Evolutionary conservation across 495 filamentous ascomycete species (phyloP), one percentile per base, ranked within the genome.

Genomic region (Hypoxylon crocopeplum): DNA sequence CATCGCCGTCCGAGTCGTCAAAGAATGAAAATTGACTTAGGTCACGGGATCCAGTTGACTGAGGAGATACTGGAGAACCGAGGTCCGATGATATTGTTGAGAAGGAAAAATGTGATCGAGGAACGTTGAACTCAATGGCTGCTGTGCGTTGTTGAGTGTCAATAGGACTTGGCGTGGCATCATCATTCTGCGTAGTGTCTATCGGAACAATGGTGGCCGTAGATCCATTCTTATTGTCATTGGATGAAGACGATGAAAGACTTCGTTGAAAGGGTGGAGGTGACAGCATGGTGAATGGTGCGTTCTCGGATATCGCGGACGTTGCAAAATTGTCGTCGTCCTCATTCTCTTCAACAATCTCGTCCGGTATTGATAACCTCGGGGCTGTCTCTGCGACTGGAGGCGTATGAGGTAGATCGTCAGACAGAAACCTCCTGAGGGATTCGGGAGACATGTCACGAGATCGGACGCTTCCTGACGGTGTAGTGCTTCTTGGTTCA

Each of bases 261-360:
- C 69, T 66, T 3, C 75, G 72, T 41, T 69, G 74, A 7, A 72
- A 69, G 2, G 80, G 80, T 15, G 80, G 79, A 10, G 80, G 79
- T 5, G 79, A 82, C 13, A 82, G 68, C 22, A 69, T 70, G 4
- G 77, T 79, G 56, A 74, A 75, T 5, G 68, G 62, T 21, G 75
- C 61, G 25, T 48, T 70, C 44, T 78, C 79, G 13, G 75, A 76
- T 21, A 70, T 66, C n/a, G 75, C 73, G 1, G 76, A 73, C 7
- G 75, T 80, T 17, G 79, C 81, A 45, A 83, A 82, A 65, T 82
- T 81, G 48, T 81, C 79, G 41, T 83, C 80, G 42, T 84, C 80
- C 47, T 81, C 79, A 49, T 69, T 72, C 39, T 83, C 80, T 39
- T 82, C 80, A 30, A 69, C 72, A 30, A 84, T 82, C 44, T 83